phyloP scores from a whole-genome alignment of 352 stramenopile species.

The Halophytophthora batemanensis region DNA sequence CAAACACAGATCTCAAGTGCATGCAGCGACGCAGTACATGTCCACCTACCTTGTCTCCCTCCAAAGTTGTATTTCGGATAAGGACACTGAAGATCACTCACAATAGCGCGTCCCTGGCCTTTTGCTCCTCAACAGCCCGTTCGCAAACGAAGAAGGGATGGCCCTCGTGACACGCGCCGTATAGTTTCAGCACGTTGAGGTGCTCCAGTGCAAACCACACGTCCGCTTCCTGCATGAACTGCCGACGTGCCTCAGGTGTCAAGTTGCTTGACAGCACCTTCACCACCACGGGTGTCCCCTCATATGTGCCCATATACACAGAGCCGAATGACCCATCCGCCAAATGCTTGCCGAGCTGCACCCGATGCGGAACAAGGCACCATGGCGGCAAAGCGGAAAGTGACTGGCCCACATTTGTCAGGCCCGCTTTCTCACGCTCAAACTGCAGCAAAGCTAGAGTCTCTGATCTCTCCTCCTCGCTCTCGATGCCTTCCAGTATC shows the following conservation, averaged over 20 bases:
- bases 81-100: too few species aligned
- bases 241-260: conserved; percentile 4
- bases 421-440: too few species aligned
- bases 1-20: too few species aligned
- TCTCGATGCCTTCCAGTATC: too few species aligned
- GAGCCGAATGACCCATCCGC: neutral
- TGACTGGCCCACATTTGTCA: too few species aligned
- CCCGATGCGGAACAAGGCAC: conserved; percentile 3
- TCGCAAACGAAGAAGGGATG: conserved; percentile 25
- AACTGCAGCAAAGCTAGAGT: too few species aligned
- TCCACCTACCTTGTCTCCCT: too few species aligned
- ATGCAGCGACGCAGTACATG: too few species aligned
- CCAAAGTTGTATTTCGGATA: too few species aligned
- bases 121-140: neutral
- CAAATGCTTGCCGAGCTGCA: neutral
- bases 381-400: neutral
- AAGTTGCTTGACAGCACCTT: conserved; percentile 12
- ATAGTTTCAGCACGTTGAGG: conserved; percentile 21
- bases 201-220: conserved; percentile 23
- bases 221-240: conserved; percentile 17
- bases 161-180: conserved; percentile 18
- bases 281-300: conserved; percentile 18
- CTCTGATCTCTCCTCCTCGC: too few species aligned
- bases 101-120: too few species aligned
- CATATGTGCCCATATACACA: conserved; percentile 15